Evolutionary conservation across 768 basidiomycete genomes (phyloP), one percentile per base, ranked within the genome.

Genomic region (Phylloporus sp.): DNA sequence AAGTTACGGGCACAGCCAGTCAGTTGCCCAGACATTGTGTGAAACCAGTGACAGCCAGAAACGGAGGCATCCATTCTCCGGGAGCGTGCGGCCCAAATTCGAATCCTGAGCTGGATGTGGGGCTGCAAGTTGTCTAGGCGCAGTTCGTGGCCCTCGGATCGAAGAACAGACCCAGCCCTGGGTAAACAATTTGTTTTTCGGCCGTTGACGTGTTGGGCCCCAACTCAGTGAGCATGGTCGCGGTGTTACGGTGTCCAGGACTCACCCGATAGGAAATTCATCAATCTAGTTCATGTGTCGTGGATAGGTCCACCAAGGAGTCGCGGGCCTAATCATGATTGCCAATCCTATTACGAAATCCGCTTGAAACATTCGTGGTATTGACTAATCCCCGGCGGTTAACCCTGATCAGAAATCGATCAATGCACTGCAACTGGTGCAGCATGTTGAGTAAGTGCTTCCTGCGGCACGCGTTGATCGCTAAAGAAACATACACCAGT

Each of bases 261-360:
- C 53, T 49, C 53, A 52, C 49, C 54, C 31, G 40, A 49, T 41
- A 49, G 48, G 43, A 50, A 49, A 47, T 49, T 32, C 48, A 47
- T 43, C 54, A 26, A 39, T 24, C n/a, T 15, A 31, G 41, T 58
- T 50, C 40, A 54, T 36, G 36, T 60, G 52, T 40, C 35, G 53
- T 56, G 50, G 51, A 38, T 50, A 28, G 47, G 48, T 26, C 26
- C 41, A 42, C 41, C 41, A 36, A 44, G 42, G 50, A 32, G 50
- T 48, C 45, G 47, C 28, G 56, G 55, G 41, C 50, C 47, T 36
- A 43, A 46, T 50, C 57, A 59, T 69, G 63, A 68, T 67, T 67
- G 68, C 39, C 66, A 66, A 63, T 70, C 66, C 49, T 56, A 31
- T 69, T 70, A 70, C 67, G 69, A 59, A 59, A 69, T 44, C 45